phyloP scores from a whole-genome alignment of 306 rosid genomes.

The Prunus salicina region DNA sequence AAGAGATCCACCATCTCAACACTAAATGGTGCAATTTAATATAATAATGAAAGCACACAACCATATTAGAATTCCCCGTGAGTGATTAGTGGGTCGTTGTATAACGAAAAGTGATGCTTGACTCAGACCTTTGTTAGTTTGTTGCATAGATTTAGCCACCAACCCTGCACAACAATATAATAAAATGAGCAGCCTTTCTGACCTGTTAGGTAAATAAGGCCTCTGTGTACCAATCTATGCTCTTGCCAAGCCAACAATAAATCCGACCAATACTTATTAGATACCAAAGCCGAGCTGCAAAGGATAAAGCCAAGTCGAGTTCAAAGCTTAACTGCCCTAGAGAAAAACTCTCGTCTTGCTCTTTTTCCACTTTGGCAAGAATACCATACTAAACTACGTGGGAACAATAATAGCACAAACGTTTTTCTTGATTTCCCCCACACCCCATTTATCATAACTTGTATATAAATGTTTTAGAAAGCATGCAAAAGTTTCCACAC shows the following conservation, averaged over 20 bases:
- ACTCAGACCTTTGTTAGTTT: not conserved
- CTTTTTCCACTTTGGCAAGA: slow-evolving; percentile 2
- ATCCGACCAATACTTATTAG: not conserved
- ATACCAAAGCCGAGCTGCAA: not conserved
- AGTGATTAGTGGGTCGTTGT: not conserved
- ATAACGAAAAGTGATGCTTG: not conserved
- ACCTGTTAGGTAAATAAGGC: slow-evolving; percentile 3
- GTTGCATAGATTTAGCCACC: not conserved
- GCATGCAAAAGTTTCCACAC: slow-evolving; percentile 11
- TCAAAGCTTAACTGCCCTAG: not conserved
- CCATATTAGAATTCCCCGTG: not conserved
- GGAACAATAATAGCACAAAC: not conserved
- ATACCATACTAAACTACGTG: not conserved
- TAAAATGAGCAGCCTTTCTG: not conserved
- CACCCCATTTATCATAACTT: not conserved
- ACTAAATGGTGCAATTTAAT: not conserved
- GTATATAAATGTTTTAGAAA: slow-evolving; percentile 3
- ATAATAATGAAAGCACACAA: not conserved
- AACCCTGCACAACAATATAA: not conserved
- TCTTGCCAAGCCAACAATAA: not conserved
- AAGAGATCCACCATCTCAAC: not conserved
- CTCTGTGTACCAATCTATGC: not conserved
- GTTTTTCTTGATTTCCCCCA: slow-evolving; percentile 15
- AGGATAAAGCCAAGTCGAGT: not conserved
- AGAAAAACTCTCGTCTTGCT: not conserved